A percentile compares a stretch with the other conserved stretches of the same genome.
phyloP scores from a whole-genome alignment of 495 filamentous ascomycete genomes.

The Aspergillus avenaceus region DNA sequence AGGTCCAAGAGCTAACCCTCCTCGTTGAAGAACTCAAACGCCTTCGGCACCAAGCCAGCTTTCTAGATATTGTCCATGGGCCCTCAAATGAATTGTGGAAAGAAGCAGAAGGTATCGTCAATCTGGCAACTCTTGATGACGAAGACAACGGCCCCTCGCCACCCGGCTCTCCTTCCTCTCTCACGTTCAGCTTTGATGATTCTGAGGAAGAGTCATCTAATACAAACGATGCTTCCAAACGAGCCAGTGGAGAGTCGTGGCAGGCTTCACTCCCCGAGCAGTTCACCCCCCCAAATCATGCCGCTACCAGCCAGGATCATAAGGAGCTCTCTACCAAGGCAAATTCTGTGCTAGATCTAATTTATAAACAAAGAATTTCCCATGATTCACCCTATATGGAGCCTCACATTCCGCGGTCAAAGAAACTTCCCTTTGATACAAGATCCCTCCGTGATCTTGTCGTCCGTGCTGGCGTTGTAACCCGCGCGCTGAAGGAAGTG shows the following conservation, averaged over 20 bases:
- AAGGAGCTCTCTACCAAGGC: constrained; percentile 58
- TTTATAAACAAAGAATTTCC: constrained; percentile 62
- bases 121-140: constrained; percentile 78
- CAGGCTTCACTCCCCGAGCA: constrained; percentile 21
- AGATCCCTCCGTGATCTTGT: constrained; percentile 84
- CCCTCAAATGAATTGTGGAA: constrained; percentile 66
- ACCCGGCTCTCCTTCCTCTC: constrained; percentile 47
- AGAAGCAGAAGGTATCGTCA: constrained; percentile 85
- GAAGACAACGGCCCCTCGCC: constrained; percentile 53
- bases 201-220: constrained; percentile 56
- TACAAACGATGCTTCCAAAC: constrained; percentile 28
- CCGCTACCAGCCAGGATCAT: constrained; percentile 16
- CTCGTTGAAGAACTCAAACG: constrained; percentile 79
- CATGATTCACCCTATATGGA: constrained; percentile 44
- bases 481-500: constrained; percentile 66
- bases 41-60: constrained; percentile 56
- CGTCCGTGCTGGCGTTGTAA: constrained; percentile 73
- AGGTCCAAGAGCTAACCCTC: constrained; percentile 78
- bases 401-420: constrained; percentile 45
- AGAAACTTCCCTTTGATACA: constrained; percentile 89
- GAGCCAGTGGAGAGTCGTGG: constrained; percentile 35
- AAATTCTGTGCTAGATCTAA: constrained; percentile 75
- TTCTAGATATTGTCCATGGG: constrained; percentile 61
- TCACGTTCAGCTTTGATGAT: constrained; percentile 52
- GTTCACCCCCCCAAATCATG: constrained; percentile 13